These are phyloP conservation scores for Xylariaceae sp. DNA, from an alignment of 2,329 filamentous ascomycete genomes.

Conservation along the genomic window DNA sequence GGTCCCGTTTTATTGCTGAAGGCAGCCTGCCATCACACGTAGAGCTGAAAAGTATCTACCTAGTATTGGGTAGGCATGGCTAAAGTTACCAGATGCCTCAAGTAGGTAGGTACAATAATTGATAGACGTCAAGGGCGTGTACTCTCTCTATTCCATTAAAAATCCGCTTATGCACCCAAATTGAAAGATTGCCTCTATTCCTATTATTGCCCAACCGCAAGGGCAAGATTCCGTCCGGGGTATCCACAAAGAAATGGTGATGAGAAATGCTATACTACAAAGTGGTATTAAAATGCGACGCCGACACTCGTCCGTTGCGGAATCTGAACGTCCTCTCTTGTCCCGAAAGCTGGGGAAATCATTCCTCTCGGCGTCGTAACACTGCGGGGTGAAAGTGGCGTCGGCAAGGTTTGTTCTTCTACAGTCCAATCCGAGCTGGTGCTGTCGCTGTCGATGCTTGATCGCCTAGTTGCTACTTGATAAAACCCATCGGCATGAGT, in stretches of 20 bases:
- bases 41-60: too few species aligned
- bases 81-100: too few species aligned
- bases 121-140: too few species aligned
- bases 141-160: too few species aligned
- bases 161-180: too few species aligned
- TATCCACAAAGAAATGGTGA: constrained; percentile 11
- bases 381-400: constrained; percentile 47
- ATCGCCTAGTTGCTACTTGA: constrained; percentile 42
- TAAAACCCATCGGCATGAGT: constrained; percentile 55
- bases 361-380: constrained; percentile 39
- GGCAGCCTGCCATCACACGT: too few species aligned
- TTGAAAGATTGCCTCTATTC: constrained; percentile 3
- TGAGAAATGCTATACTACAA: constrained; percentile 20
- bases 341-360: constrained; percentile 31
- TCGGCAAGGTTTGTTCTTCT: constrained; percentile 41
- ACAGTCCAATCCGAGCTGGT: constrained; percentile 50
- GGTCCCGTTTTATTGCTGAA: too few species aligned
- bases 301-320: constrained; percentile 41
- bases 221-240: too few species aligned
- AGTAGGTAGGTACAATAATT: too few species aligned
- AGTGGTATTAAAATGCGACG: constrained; percentile 40
- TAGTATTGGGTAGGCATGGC: too few species aligned
- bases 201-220: constrained; percentile 4
- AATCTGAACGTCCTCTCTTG: constrained; percentile 23
- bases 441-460: constrained; percentile 44